phyloP scores from a whole-genome alignment of 1,284 basidiomycete species.

The Mycena citricolor region DNA sequence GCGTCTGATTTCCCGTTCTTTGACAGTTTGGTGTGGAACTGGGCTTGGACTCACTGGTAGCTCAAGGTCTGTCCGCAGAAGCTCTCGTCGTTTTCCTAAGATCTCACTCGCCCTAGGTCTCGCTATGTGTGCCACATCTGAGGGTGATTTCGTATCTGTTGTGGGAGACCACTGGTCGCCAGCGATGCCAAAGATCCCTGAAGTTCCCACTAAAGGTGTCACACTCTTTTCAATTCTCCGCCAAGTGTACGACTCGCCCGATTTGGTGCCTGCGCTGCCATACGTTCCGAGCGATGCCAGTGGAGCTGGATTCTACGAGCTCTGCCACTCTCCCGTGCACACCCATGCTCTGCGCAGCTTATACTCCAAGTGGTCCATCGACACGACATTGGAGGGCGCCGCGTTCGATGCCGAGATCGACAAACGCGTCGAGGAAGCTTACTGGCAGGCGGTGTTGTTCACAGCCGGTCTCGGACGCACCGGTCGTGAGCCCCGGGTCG shows the following conservation, averaged over 20 bases:
- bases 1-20: conserved; percentile 3
- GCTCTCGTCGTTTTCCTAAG: no score
- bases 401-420: conserved; percentile 40
- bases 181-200: no score
- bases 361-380: conserved; percentile 47
- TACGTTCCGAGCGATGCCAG: conserved; percentile 49
- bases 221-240: conserved; percentile 43
- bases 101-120: no score
- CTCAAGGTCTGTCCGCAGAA: conserved; percentile 47
- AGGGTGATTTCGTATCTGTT: no score
- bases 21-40: conserved; percentile 64
- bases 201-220: no score
- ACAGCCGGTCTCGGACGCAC: conserved; percentile 51
- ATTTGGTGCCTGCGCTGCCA: conserved; percentile 51
- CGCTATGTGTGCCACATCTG: no score
- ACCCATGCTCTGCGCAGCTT: conserved; percentile 49
- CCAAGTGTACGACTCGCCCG: conserved; percentile 51
- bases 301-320: conserved; percentile 36
- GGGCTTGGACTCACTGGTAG: conserved; percentile 50
- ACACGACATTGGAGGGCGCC: conserved; percentile 32
- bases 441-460: conserved; percentile 53
- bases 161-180: no score
- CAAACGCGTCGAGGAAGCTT: conserved; percentile 50
- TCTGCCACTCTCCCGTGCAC: conserved; percentile 38
- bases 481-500: conserved; percentile 38